Base-by-base conservation (phyloP, 805 yeast species). In the Jamesozyma lodderae region DNA sequence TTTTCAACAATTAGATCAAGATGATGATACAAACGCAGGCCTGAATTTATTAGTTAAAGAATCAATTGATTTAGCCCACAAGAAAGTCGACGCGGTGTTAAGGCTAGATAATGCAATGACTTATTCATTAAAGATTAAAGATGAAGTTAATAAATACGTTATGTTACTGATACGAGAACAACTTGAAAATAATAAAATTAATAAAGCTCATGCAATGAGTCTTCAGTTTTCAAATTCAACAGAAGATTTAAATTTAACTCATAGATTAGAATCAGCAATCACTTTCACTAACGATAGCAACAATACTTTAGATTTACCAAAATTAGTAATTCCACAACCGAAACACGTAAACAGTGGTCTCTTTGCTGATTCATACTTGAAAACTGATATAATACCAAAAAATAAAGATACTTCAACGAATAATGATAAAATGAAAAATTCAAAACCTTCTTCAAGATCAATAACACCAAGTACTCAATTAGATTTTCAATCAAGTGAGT, bases 121-220 rank as follows among this genome's bases (percentile, higher is more conserved):
- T 39, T 86, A 81, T 55, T 77, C 83, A 16, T 81, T 81, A 45
- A 79, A 77, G 49, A 77, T 87, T 35, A 81, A 84, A 37, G 73
- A 70, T 37, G 95, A 88, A 57, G 82, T 86, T 3, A 92, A 86
- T 52, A 69, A 61, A 16, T 63, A 77, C 51, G 87, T 87, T 3
- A 59, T 82, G 20, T 60, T 66, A 26, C 67, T 80, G 1, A 83
- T 88, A 3, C 63, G 69, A 18, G 76, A 77, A 25, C 80, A 92
- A 0, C 70, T 86, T 2, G 58, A 62, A 26, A 73, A 70, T 47
- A 79, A 63, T 26, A 52, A 58, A 39, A 16, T 51, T 5, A 52
- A 46, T 23, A 24, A 42, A 14, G 30, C 49, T 2, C 45, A 43
- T 15, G 28, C 42, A 11, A 17, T 46, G 14, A 40, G 40, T 17